Evolutionary conservation across 129 eudicot genomes (phyloP).

Genomic region (Daucus carota): DH1_v3.0 NC_030387.2:13503501-13504000

Average conservation of each 20-base stretch:
- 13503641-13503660: background rate
- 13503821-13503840: constrained; percentile 3
- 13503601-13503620: constrained; percentile 18
- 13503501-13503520: background rate
- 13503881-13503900: background rate
- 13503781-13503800: background rate
- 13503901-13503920: background rate
- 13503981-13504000: background rate
- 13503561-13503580: background rate
- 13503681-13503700: background rate
- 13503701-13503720: background rate
- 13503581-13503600: background rate
- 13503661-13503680: background rate
- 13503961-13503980: background rate
- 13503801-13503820: background rate
- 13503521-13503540: constrained; percentile 7
- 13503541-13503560: constrained; percentile 15
- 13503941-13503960: background rate
- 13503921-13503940: background rate
- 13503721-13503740: background rate
- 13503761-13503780: background rate
- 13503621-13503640: constrained; percentile 11
- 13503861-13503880: background rate
- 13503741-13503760: background rate
- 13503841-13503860: background rate